phyloP scores from a whole-genome alignment of 768 basidiomycete genomes.

The Mycena amicta region DNA sequence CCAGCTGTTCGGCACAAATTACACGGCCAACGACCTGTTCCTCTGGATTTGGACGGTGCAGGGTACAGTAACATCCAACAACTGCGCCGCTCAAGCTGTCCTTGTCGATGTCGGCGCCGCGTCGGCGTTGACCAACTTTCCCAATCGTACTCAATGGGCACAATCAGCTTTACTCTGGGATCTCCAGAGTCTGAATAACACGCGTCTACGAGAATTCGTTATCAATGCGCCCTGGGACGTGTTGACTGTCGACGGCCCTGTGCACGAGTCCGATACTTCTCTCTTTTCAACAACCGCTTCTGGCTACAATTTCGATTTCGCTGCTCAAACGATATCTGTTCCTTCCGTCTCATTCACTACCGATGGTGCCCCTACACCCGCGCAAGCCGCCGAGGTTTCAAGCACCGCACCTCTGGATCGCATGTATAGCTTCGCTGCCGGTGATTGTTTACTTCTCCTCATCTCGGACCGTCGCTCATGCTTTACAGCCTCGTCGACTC shows the following conservation, averaged over 20 bases:
- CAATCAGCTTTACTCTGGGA: conserved; percentile 64
- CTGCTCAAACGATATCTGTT: conserved; percentile 50
- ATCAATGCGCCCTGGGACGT: conserved; percentile 49
- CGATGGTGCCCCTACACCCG: conserved; percentile 48
- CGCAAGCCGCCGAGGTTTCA: conserved; percentile 48
- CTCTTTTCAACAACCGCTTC: conserved; percentile 45
- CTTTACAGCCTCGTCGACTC: conserved; percentile 55
- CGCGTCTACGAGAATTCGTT: conserved; percentile 48
- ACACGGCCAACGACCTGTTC: conserved; percentile 47
- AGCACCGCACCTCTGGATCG: conserved; percentile 49
- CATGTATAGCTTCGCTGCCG: conserved; percentile 62
- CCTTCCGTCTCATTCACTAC: conserved; percentile 46
- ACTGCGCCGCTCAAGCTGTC: conserved; percentile 56
- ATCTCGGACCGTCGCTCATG: conserved; percentile 3
- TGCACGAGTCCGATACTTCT: conserved; percentile 27
- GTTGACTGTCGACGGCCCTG: conserved; percentile 45
- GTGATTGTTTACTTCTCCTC: no score
- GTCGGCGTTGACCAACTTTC: conserved; percentile 39
- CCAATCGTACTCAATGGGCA: conserved; percentile 60
- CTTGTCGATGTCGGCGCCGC: conserved; percentile 56
- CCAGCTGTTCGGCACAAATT: conserved; percentile 46
- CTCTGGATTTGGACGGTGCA: conserved; percentile 53
- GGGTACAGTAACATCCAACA: conserved; percentile 42
- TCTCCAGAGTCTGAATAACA: conserved; percentile 29
- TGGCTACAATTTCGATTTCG: conserved; percentile 64